A percentile compares a stretch with the other conserved stretches of the same genome.
These are phyloP conservation scores for Marasmius fiardii DNA, from an alignment of 1,284 basidiomycete species.

Conservation along the genomic window DNA sequence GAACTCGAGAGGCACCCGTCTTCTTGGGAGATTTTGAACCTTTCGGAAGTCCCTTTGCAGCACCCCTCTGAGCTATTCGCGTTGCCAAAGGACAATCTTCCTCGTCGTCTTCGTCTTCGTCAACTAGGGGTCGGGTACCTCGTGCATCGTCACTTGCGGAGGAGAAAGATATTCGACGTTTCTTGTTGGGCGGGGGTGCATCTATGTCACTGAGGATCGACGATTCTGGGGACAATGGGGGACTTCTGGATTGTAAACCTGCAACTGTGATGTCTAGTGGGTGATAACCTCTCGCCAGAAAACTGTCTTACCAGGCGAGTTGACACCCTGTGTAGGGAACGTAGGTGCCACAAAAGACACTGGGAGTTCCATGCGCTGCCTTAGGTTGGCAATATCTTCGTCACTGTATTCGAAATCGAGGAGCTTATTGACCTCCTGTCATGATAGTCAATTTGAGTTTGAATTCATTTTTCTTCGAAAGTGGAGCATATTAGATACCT, in stretches of 20 bases:
- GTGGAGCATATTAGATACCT: background rate
- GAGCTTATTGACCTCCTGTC: conserved; percentile 73
- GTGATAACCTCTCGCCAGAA: background rate
- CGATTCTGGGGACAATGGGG: conserved; percentile 52
- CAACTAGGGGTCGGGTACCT: conserved; percentile 23
- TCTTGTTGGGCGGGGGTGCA: conserved; percentile 43
- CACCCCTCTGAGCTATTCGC: conserved; percentile 35
- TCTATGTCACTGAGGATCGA: conserved; percentile 48
- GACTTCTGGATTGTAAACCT: conserved; percentile 30
- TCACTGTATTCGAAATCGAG: conserved; percentile 77
- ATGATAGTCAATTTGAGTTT: conserved; percentile 4
- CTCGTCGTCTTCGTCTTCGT: conserved; percentile 54
- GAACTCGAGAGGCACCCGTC: conserved; percentile 26
- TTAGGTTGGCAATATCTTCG: conserved; percentile 65
- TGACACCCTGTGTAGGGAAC: background rate
- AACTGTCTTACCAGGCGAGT: background rate
- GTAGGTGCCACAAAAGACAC: conserved; percentile 41
- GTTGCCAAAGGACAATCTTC: conserved; percentile 56
- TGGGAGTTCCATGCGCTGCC: conserved; percentile 66
- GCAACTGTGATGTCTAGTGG: conserved; percentile 11
- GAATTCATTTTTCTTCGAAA: background rate
- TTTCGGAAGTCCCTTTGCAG: conserved; percentile 19
- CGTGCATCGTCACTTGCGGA: conserved; percentile 49
- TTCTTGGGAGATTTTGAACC: conserved; percentile 7
- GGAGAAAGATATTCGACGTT: conserved; percentile 48